Conservation (phyloP, 331 rosid species). For the Cydonia oblonga region DNA sequence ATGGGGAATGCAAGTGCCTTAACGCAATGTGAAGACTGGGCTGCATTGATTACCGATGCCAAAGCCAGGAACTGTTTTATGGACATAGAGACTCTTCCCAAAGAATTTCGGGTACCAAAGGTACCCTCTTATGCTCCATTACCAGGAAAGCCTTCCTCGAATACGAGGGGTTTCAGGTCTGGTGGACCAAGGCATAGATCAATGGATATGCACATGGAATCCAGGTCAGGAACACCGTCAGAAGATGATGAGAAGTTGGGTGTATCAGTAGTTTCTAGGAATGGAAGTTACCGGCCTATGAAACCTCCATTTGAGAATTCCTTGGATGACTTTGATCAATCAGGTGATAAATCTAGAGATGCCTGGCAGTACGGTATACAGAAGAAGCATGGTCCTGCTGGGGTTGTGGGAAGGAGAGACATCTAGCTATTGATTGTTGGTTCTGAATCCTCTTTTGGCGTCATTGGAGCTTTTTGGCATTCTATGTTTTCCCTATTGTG, state of each 20-base stretch:
- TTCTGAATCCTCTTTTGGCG: slow-evolving; percentile 24
- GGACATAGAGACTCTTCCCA: slow-evolving; percentile 90
- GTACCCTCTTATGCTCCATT: slow-evolving; percentile 42
- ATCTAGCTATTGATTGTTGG: slow-evolving; percentile 22
- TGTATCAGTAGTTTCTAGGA: slow-evolving; percentile 34
- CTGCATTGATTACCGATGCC: slow-evolving; percentile 74
- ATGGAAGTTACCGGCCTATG: slow-evolving; percentile 61
- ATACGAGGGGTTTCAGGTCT: slow-evolving; percentile 65
- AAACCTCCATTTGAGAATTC: slow-evolving; percentile 50
- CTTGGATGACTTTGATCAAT: slow-evolving; percentile 46
- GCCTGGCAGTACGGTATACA: slow-evolving; percentile 72
- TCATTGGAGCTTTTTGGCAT: slow-evolving; percentile 17
- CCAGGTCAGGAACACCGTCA: slow-evolving; percentile 64
- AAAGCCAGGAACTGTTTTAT: slow-evolving; percentile 67
- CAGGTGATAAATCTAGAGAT: slow-evolving; percentile 62
- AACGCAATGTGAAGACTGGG: slow-evolving; percentile 88
- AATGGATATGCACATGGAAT: slow-evolving; percentile 62
- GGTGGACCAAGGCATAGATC: slow-evolving; percentile 66
- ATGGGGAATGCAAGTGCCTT: slow-evolving; percentile 93
- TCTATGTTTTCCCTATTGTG: slow-evolving; percentile 1
- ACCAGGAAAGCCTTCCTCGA: slow-evolving; percentile 52
- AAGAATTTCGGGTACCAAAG: slow-evolving; percentile 60
- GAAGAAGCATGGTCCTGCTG: slow-evolving; percentile 61
- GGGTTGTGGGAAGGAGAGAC: slow-evolving; percentile 65
- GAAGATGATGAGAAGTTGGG: slow-evolving; percentile 74